Conservation (phyloP, 257 asterid species). For the Salvia splendens region DNA sequence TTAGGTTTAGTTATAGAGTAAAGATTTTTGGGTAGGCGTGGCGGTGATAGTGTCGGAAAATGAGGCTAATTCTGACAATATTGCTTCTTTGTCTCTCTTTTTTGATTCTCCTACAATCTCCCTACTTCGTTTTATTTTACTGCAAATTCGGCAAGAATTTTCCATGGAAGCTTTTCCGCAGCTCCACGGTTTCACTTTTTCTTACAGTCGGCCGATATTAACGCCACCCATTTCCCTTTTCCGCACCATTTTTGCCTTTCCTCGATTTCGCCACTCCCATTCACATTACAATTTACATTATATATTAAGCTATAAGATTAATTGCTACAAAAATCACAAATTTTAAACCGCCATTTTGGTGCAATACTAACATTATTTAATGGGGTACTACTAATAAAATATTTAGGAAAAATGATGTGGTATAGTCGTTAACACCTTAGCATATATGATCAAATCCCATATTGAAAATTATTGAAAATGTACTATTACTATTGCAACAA, state of each 20-base stretch:
- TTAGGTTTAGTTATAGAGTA: background rate
- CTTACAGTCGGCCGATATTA: slow-evolving; percentile 52
- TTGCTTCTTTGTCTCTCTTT: slow-evolving; percentile 58
- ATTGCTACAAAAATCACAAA: too few species aligned
- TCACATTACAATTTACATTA: background rate
- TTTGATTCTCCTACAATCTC: slow-evolving; percentile 24
- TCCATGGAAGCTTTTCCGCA: slow-evolving; percentile 65
- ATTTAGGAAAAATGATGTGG: too few species aligned
- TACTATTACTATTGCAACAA: too few species aligned
- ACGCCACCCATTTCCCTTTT: slow-evolving; percentile 38
- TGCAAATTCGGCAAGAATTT: slow-evolving; percentile 55
- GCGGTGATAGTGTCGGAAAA: slow-evolving; percentile 30
- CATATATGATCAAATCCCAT: too few species aligned
- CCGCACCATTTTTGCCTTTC: slow-evolving; percentile 34
- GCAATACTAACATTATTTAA: too few species aligned
- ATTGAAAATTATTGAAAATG: too few species aligned
- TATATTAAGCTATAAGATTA: too few species aligned
- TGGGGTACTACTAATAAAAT: too few species aligned
- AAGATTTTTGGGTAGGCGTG: slow-evolving; percentile 33
- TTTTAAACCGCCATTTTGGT: too few species aligned
- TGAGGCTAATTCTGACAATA: slow-evolving; percentile 59
- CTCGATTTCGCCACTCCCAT: slow-evolving; percentile 51
- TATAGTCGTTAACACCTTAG: too few species aligned
- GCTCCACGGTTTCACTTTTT: slow-evolving; percentile 66
- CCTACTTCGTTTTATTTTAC: slow-evolving; percentile 26